Percentiles rank a stretch among this genome's conserved stretches.
phyloP scores from a whole-genome alignment of 2,329 filamentous ascomycete genomes.

The Talaromyces verruculosus region DNA sequence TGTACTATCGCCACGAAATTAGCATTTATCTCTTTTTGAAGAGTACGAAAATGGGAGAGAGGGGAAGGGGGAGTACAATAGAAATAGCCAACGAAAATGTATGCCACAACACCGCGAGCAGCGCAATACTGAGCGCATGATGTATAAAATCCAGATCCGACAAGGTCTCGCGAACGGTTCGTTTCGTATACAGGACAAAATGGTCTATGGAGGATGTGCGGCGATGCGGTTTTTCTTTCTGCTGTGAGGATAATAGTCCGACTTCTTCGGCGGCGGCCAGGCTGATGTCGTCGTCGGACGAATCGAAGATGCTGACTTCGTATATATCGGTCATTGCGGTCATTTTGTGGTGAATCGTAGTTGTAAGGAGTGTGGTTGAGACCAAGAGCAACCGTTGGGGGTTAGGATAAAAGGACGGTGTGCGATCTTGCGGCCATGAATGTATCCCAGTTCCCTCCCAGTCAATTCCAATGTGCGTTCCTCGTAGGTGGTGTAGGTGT shows the following conservation, averaged over 20 bases:
- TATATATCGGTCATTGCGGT: conserved; percentile 19
- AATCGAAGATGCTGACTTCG: conserved; percentile 19
- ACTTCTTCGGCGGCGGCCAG: conserved; percentile 18
- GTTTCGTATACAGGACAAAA: conserved; percentile 41
- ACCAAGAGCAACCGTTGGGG: too few species aligned
- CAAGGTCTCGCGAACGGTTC: conserved; percentile 65
- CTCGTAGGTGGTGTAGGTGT: neutral
- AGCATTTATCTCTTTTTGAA: neutral
- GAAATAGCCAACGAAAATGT: conserved; percentile 91
- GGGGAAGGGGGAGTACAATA: conserved; percentile 59
- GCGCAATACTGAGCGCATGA: conserved; percentile 68
- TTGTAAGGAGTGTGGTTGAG: neutral
- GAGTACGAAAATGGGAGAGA: too few species aligned
- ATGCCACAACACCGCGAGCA: conserved; percentile 83
- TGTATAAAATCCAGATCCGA: conserved; percentile 72
- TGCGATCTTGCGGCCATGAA: neutral
- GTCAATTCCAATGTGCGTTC: neutral
- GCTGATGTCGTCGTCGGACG: conserved; percentile 18
- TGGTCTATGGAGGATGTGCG: conserved; percentile 17
- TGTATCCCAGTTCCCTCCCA: neutral
- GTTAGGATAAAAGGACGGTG: neutral
- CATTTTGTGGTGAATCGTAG: neutral
- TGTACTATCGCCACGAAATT: conserved; percentile 63
- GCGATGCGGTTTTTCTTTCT: neutral
- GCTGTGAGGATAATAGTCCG: conserved; percentile 13